Conservation (phyloP, 2,329 filamentous ascomycete genomes). For the Chaetoscypha palmicola region DNA sequence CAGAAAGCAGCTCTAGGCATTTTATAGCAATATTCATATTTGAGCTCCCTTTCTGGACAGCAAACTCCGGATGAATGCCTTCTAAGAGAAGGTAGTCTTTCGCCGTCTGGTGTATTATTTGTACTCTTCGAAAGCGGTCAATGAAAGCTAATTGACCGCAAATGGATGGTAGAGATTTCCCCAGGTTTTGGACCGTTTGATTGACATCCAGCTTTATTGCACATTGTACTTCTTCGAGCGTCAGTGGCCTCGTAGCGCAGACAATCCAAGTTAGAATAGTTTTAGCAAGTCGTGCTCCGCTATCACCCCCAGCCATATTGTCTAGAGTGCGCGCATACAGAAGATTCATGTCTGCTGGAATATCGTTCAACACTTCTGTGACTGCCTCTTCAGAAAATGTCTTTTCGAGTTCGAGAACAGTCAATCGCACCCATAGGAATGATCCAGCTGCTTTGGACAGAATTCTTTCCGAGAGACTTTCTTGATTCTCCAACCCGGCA, state of each 20-base stretch:
- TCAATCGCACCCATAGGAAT: neutral
- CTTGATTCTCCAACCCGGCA: neutral
- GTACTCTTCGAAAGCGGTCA: neutral
- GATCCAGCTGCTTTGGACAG: neutral
- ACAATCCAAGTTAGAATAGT: neutral
- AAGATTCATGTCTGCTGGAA: slow-evolving; percentile 20
- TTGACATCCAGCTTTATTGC: neutral
- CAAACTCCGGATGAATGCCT: too few relatives aligned
- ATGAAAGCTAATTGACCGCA: neutral
- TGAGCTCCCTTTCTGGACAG: too few relatives aligned
- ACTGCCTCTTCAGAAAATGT: neutral
- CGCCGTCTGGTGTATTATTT: neutral
- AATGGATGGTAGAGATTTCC: neutral
- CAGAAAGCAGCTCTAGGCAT: neutral
- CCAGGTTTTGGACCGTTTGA: neutral
- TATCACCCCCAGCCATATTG: slow-evolving; percentile 5
- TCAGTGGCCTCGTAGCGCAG: neutral
- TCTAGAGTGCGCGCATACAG: slow-evolving; percentile 1
- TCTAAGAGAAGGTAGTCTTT: neutral
- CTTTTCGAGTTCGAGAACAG: neutral
- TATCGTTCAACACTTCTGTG: slow-evolving; percentile 17
- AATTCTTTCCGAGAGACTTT: neutral
- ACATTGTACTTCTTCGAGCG: neutral
- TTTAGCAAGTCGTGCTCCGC: neutral
- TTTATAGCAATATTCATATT: neutral